phyloP scores from a whole-genome alignment of 2,329 filamentous ascomycete genomes.

The Talaromyces funiculosus region DNA sequence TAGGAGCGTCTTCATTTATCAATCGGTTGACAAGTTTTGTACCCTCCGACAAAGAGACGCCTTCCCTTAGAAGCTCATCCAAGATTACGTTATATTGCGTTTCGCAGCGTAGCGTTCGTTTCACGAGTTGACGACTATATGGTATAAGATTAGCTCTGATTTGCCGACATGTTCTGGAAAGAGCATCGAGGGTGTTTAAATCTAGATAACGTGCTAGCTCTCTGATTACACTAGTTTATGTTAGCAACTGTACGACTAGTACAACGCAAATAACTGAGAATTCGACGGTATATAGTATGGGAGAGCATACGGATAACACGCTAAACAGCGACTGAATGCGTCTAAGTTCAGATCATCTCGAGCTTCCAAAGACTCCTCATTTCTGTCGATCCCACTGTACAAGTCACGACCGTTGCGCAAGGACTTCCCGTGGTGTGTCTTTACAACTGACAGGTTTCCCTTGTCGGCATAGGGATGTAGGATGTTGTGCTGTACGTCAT shows the following conservation, averaged over 20 bases:
- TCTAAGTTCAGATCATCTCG: conserved; percentile 24
- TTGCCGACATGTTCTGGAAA: conserved; percentile 75
- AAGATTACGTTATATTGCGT: conserved; percentile 27
- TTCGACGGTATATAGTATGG: no score
- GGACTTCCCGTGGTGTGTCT: neutral
- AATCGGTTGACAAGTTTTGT: conserved; percentile 28
- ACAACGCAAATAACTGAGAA: conserved; percentile 6
- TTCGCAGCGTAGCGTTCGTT: conserved; percentile 70
- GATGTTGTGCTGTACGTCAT: conserved; percentile 21
- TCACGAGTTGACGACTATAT: conserved; percentile 67
- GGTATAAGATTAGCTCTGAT: conserved; percentile 73
- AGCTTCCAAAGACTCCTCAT: conserved; percentile 7
- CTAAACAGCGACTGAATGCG: conserved; percentile 39
- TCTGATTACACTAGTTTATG: conserved; percentile 60
- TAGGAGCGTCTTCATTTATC: conserved; percentile 25
- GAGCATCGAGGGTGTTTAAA: conserved; percentile 76
- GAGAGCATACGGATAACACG: conserved; percentile 44
- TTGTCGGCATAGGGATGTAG: conserved; percentile 17
- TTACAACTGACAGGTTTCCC: neutral
- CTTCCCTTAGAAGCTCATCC: conserved; percentile 38
- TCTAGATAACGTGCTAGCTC: conserved; percentile 73
- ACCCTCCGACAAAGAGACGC: conserved; percentile 28
- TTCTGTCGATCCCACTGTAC: conserved; percentile 10
- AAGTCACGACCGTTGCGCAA: neutral
- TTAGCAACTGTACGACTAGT: conserved; percentile 18